Conservation (phyloP, 441 rosid genomes). For the Erodium texanum region DNA sequence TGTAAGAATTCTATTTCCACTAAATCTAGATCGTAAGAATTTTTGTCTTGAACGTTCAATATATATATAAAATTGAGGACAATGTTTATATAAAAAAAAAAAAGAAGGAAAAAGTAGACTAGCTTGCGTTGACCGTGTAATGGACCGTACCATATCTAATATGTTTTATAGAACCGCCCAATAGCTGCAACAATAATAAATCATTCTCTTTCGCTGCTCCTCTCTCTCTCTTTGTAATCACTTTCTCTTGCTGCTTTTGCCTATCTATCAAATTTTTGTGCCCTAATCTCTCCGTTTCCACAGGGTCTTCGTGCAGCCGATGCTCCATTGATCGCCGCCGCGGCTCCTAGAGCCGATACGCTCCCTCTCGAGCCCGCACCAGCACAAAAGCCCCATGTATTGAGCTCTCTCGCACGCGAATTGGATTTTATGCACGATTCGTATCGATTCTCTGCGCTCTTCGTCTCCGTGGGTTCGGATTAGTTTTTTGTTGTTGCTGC, state of each 20-base stretch:
- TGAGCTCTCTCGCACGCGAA: not conserved
- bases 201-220: not conserved
- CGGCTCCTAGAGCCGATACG: not conserved
- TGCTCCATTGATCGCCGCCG: not conserved
- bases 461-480: constrained; percentile 15
- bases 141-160: not conserved
- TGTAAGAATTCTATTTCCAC: too few relatives aligned
- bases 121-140: too few relatives aligned
- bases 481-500: constrained; percentile 14
- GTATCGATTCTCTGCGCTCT: not conserved
- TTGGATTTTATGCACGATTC: not conserved
- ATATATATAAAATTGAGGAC: too few relatives aligned
- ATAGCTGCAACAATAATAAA: not conserved
- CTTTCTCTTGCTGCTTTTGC: not conserved
- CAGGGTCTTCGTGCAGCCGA: not conserved
- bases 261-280: not conserved
- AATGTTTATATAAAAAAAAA: too few relatives aligned
- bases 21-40: too few relatives aligned
- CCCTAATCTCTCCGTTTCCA: not conserved
- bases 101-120: too few relatives aligned
- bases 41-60: too few relatives aligned
- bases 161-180: not conserved
- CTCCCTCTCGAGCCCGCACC: not conserved
- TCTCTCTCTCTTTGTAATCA: not conserved
- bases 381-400: not conserved